Evolutionary conservation across 1,284 basidiomycete species (phyloP), one percentile per base, ranked within the genome.

Genomic region (Spongiforma sp.): DNA sequence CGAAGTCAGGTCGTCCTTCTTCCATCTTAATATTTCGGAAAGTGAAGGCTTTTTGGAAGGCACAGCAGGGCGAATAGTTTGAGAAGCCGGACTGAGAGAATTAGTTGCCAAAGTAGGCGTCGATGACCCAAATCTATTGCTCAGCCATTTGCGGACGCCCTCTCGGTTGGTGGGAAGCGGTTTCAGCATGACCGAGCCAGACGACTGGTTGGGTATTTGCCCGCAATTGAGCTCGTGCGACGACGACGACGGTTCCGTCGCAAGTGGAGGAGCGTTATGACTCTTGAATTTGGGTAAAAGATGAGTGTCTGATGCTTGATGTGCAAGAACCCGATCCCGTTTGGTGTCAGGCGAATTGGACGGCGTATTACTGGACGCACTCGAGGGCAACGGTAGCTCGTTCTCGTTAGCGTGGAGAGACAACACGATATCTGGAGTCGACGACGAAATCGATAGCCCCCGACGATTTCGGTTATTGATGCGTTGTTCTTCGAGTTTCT

Each of bases 141-240:
- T 89, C 55, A 92, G 76, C 91, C 91, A 93, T 71, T 89, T 89
- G 75, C 87, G 89, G 34, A 93, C 90, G 30, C 87, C 91, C 59
- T 90, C 87, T 19, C 90, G 81, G 21, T 86, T 91, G 74, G 84
- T 90, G 0, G 91, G 91, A 60, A 93, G 79, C 5, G 76, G 50
- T 72, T 89, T 90, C 57, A 82, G 65, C 69, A 78, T 73, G n/a
- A 80, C 74, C n/a, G 75, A 72, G 15, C 68, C 72, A 62, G 77
- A 79, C 59, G 75, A 81, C 46, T 78, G 78, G 59, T 78, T 77
- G 32, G 81, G 74, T 19, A 74, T 65, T 52, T 72, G 75, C n/a
- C 82, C 72, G 59, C 77, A 80, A 54, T 59, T 43, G 71, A 85
- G 79, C 69, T 89, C 87, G 59, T 84, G 81, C 46, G 84, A 82